Evolutionary conservation across 108 stramenopile species (phyloP).

Genomic region (Ochromonas danica): DNA sequence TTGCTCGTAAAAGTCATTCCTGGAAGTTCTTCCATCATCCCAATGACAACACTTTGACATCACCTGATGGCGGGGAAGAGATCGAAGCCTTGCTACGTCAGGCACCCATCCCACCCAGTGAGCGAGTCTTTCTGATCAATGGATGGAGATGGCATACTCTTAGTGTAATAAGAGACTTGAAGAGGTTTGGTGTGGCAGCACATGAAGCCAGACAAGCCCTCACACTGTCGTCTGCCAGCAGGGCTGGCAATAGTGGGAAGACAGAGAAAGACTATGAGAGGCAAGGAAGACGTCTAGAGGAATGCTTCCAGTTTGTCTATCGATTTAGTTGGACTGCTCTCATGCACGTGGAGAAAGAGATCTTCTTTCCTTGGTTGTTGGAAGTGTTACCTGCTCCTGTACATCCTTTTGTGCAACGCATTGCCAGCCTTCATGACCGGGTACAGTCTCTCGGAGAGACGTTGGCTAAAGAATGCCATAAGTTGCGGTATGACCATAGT

Average conservation of each 20-base stretch:
- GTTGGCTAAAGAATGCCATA: neutral
- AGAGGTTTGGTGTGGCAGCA: too few relatives aligned
- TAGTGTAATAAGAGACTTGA: neutral
- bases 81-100: neutral
- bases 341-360: neutral
- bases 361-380: neutral
- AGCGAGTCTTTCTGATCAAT: neutral
- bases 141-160: neutral
- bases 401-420: neutral
- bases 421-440: neutral
- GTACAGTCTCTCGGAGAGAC: neutral
- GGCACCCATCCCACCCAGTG: neutral
- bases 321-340: neutral
- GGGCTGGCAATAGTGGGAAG: neutral
- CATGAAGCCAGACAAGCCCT: neutral
- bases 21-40: too few relatives aligned
- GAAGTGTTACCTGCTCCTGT: neutral
- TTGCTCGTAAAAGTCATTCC: too few relatives aligned
- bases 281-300: neutral
- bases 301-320: neutral
- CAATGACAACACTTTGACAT: too few relatives aligned
- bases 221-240: neutral
- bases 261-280: neutral
- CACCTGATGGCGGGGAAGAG: too few relatives aligned
- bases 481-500: neutral